Conservation (phyloP, 129 eudicot species). For the Flaveria sonorensis region DNA sequence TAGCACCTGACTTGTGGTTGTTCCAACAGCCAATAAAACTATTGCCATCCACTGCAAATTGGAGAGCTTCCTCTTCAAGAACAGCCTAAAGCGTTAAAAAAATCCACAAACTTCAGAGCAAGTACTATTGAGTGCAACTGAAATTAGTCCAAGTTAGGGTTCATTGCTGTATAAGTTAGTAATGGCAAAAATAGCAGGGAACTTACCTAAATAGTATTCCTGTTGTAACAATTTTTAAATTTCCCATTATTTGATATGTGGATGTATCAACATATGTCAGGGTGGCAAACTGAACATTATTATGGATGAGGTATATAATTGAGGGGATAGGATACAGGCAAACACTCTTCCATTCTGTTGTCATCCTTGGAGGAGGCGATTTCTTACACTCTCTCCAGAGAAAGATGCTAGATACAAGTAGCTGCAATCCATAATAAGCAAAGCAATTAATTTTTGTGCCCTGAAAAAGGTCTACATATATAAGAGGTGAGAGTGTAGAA, state of each 20-base stretch:
- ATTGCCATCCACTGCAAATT: constrained; percentile 94
- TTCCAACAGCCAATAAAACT: constrained; percentile 75
- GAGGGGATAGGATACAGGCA: constrained; percentile 85
- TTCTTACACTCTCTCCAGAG: constrained; percentile 69
- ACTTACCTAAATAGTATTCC: constrained; percentile 69
- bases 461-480: neutral
- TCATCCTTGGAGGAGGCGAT: constrained; percentile 74
- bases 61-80: constrained; percentile 86
- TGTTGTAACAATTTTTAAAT: constrained; percentile 79
- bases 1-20: constrained; percentile 97
- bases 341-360: constrained; percentile 74
- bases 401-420: constrained; percentile 60
- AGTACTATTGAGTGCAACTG: neutral
- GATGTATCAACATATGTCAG: constrained; percentile 85
- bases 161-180: constrained; percentile 5
- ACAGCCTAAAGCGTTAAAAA: constrained; percentile 60
- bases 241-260: constrained; percentile 85
- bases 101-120: constrained; percentile 15
- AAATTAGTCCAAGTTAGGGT: neutral
- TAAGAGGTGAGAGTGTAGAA: constrained; percentile 16
- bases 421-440: constrained; percentile 52
- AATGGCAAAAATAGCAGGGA: neutral
- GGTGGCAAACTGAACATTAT: constrained; percentile 88
- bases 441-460: constrained; percentile 2
- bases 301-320: constrained; percentile 82